Conservation (phyloP, 2,329 filamentous ascomycete genomes). For the Triangularia verruculosa region DNA sequence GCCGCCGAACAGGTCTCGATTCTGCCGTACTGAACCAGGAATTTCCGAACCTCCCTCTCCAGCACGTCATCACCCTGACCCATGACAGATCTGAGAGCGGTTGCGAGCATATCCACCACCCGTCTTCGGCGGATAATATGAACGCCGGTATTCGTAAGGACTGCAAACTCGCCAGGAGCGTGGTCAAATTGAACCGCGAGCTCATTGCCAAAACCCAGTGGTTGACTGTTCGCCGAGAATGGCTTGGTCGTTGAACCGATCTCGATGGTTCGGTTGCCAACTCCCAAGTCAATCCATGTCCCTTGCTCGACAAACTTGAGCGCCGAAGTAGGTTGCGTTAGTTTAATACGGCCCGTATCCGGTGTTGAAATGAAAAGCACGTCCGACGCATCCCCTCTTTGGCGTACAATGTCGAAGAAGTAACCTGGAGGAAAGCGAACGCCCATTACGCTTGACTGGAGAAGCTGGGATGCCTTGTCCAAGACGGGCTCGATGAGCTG, state of each 20-base stretch:
- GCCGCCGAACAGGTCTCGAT: slow-evolving; percentile 88
- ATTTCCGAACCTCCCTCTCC: slow-evolving; percentile 76
- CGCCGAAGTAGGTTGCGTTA: slow-evolving; percentile 49
- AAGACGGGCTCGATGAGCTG: slow-evolving; percentile 39
- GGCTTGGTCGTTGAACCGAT: slow-evolving; percentile 73
- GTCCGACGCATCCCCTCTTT: slow-evolving; percentile 58
- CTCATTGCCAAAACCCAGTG: slow-evolving; percentile 88
- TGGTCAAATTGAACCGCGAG: slow-evolving; percentile 93
- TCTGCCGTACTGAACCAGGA: slow-evolving; percentile 82
- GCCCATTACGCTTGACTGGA: slow-evolving; percentile 50
- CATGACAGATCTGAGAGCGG: slow-evolving; percentile 61
- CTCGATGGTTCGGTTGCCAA: slow-evolving; percentile 65
- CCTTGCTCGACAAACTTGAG: slow-evolving; percentile 73
- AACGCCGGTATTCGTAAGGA: slow-evolving; percentile 87
- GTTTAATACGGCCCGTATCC: slow-evolving; percentile 80
- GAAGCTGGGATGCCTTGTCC: slow-evolving; percentile 48
- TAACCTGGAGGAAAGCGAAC: slow-evolving; percentile 78
- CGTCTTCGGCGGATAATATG: slow-evolving; percentile 80
- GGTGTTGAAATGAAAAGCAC: slow-evolving; percentile 80
- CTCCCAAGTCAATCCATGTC: slow-evolving; percentile 71
- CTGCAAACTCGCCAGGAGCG: slow-evolving; percentile 75
- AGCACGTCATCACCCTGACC: slow-evolving; percentile 74
- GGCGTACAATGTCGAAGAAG: slow-evolving; percentile 77
- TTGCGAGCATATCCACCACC: slow-evolving; percentile 88
- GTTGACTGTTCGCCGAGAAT: slow-evolving; percentile 65